Conservation (phyloP, 1,284 basidiomycete species). For the Apiotrichum sp. region DNA sequence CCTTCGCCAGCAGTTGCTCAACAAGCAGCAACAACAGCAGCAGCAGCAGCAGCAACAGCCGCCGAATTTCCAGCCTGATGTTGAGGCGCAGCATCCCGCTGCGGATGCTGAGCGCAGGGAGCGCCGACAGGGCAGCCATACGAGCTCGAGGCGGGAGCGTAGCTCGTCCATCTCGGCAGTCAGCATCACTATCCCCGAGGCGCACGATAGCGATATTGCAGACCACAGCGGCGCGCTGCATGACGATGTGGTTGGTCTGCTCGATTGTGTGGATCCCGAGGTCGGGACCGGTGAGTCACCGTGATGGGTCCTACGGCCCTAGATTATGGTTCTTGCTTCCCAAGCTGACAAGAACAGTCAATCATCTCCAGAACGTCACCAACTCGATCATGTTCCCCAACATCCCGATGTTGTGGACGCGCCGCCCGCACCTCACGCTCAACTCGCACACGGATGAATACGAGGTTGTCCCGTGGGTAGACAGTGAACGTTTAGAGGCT, state of each 20-base stretch:
- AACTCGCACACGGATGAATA: slow-evolving; percentile 17
- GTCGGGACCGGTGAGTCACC: slow-evolving; percentile 39
- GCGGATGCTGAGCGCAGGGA: background rate
- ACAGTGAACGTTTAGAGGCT: background rate
- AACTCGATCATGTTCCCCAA: slow-evolving; percentile 44
- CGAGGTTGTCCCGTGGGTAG: background rate
- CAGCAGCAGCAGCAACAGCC: background rate
- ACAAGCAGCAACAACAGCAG: too few relatives aligned
- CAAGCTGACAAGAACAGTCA: too few relatives aligned
- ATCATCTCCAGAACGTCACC: slow-evolving; percentile 44
- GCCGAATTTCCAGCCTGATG: background rate
- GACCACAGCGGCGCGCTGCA: slow-evolving; percentile 21
- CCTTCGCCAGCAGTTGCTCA: background rate
- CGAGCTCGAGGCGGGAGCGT: background rate
- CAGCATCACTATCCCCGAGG: background rate
- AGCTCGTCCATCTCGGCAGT: background rate
- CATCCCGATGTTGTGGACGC: slow-evolving; percentile 36
- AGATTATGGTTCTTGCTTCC: too few relatives aligned
- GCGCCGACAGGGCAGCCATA: too few relatives aligned
- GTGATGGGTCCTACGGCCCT: too few relatives aligned
- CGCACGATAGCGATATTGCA: background rate
- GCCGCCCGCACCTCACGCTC: slow-evolving; percentile 37
- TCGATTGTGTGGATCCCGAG: slow-evolving; percentile 39
- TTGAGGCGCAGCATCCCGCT: background rate
- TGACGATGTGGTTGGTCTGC: slow-evolving; percentile 39